Conservation (phyloP, 2,329 filamentous ascomycete species). For the Diaporthe citrichinensis region DNA sequence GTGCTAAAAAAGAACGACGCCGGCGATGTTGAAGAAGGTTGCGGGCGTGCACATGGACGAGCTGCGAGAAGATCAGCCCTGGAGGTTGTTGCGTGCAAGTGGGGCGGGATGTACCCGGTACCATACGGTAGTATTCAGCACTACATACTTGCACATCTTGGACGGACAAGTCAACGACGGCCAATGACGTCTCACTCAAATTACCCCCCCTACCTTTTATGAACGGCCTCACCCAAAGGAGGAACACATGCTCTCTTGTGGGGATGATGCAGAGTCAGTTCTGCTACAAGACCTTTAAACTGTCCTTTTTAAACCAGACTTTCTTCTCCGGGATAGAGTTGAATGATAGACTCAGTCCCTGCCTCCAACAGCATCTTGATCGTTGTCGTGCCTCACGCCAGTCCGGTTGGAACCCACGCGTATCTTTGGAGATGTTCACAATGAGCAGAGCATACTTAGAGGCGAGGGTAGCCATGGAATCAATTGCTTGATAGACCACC, state of each 20-base stretch:
- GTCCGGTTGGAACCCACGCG: background rate
- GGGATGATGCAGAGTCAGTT: too few relatives aligned
- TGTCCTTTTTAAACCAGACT: background rate
- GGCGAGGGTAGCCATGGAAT: too few relatives aligned
- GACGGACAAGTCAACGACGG: background rate
- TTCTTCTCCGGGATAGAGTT: background rate
- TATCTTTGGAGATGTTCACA: background rate
- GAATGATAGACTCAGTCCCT: background rate
- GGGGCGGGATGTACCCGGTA: slow-evolving; percentile 12
- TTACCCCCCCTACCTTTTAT: background rate
- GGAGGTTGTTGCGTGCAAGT: background rate
- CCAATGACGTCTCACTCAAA: slow-evolving; percentile 28
- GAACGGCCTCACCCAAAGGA: background rate
- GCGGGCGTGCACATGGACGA: background rate
- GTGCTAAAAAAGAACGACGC: slow-evolving; percentile 5
- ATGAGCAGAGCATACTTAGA: too few relatives aligned
- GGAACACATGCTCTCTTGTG: background rate
- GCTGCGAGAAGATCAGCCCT: background rate
- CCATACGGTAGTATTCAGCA: background rate
- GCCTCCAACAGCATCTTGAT: background rate
- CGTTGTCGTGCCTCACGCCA: background rate
- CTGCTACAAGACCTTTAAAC: too few relatives aligned
- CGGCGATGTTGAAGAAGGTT: background rate
- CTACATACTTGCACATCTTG: background rate
- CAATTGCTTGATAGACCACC: too few relatives aligned